phyloP scores from a whole-genome alignment of 495 filamentous ascomycete genomes.

The Pseudoneurospora amorphoporcata region DNA sequence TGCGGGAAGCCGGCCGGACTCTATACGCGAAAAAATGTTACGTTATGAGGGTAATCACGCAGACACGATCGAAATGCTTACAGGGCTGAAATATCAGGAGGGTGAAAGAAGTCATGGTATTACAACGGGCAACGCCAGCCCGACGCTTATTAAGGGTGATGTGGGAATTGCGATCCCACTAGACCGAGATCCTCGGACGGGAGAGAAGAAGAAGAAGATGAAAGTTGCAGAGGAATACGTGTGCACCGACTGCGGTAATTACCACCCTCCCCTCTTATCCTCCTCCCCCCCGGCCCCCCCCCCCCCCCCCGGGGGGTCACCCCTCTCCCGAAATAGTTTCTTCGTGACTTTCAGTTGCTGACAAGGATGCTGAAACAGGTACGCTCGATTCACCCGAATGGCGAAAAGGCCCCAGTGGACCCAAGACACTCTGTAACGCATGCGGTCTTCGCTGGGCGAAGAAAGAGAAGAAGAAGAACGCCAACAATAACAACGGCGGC shows the following conservation, averaged over 20 bases:
- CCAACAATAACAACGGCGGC: constrained; percentile 1
- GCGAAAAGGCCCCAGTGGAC: constrained; percentile 88
- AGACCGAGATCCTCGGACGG: constrained; percentile 57
- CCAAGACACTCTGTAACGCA: constrained; percentile 95
- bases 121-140: constrained; percentile 71
- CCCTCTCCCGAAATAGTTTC: background rate
- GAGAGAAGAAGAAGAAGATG: constrained; percentile 78
- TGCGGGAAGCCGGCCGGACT: constrained; percentile 55
- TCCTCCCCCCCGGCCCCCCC: background rate
- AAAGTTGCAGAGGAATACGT: constrained; percentile 91
- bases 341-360: background rate
- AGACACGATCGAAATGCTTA: constrained; percentile 89
- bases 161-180: constrained; percentile 72
- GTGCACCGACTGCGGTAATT: constrained; percentile 79
- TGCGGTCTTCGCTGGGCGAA: constrained; percentile 85
- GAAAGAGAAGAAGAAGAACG: constrained; percentile 56
- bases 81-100: constrained; percentile 76
- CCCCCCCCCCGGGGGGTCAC: background rate
- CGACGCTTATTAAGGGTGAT: constrained; percentile 73
- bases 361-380: constrained; percentile 21
- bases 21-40: constrained; percentile 67
- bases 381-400: constrained; percentile 92
- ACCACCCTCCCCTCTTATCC: background rate
- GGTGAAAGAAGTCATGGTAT: constrained; percentile 85
- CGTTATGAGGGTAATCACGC: constrained; percentile 68